Evolutionary conservation across 116 monocot genomes (phyloP).

Genomic region (Phalaenopsis hybrid): DNA sequence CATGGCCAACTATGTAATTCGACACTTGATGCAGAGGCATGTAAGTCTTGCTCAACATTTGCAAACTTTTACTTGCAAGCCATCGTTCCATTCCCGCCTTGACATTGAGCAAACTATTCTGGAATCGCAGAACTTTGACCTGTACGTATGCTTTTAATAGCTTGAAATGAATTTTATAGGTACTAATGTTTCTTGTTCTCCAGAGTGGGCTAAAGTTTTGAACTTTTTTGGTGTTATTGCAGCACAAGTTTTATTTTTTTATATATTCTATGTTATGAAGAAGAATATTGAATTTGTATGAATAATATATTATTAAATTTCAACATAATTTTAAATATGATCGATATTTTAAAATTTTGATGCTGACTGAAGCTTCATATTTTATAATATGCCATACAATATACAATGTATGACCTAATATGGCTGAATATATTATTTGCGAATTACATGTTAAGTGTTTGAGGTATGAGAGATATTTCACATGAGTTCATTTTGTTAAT

Average conservation of each 20-base stretch:
- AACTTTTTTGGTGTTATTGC: neutral
- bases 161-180: neutral
- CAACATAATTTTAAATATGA: neutral
- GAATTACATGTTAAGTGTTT: neutral
- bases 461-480: neutral
- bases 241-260: neutral
- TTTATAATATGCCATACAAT: neutral
- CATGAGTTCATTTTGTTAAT: neutral
- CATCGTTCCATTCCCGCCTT: slow-evolving; percentile 89
- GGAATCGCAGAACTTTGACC: slow-evolving; percentile 79
- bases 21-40: slow-evolving; percentile 65
- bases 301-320: neutral
- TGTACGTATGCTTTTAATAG: slow-evolving; percentile 42
- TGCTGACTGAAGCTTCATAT: too few species aligned
- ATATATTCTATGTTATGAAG: slow-evolving; percentile 1
- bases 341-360: neutral
- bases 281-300: neutral
- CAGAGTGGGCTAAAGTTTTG: neutral
- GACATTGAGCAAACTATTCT: slow-evolving; percentile 98
- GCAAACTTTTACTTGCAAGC: slow-evolving; percentile 91
- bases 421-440: neutral
- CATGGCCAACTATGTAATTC: slow-evolving; percentile 1
- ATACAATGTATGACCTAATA: neutral
- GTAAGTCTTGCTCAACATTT: slow-evolving; percentile 95
- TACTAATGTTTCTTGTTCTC: neutral